phyloP scores from a whole-genome alignment of 768 basidiomycete species.

The Gelatoporia subvermispora region DNA sequence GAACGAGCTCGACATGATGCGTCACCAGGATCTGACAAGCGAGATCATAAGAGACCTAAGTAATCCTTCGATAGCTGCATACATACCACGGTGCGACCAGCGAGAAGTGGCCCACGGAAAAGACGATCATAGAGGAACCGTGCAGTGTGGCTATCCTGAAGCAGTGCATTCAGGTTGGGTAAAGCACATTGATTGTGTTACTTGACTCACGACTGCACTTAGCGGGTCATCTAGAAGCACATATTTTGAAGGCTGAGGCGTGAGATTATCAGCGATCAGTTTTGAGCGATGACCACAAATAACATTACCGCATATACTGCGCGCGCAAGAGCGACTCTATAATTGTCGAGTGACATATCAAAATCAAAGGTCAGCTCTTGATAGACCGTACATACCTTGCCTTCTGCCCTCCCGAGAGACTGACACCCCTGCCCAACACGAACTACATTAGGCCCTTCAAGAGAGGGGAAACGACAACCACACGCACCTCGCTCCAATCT shows the following conservation, averaged over 20 bases:
- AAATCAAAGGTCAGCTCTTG: too few relatives aligned
- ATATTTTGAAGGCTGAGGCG: slow-evolving; percentile 25
- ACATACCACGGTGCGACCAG: slow-evolving; percentile 61
- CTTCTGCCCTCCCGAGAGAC: slow-evolving; percentile 79
- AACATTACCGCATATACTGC: slow-evolving; percentile 71
- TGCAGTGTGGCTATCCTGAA: slow-evolving; percentile 69
- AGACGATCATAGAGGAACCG: slow-evolving; percentile 60
- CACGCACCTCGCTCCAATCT: slow-evolving; percentile 67
- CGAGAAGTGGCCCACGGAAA: slow-evolving; percentile 60
- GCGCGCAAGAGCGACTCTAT: slow-evolving; percentile 79
- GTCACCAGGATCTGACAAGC: slow-evolving; percentile 74
- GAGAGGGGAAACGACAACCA: slow-evolving; percentile 1
- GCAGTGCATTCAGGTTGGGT: not conserved
- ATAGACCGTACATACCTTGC: slow-evolving; percentile 43
- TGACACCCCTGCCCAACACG: slow-evolving; percentile 51
- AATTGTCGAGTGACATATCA: too few relatives aligned
- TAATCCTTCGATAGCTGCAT: too few relatives aligned
- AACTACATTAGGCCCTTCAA: not conserved
- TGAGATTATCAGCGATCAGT: not conserved
- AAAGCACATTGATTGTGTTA: slow-evolving; percentile 6
- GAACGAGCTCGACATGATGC: slow-evolving; percentile 79
- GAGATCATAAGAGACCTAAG: too few relatives aligned
- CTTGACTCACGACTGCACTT: slow-evolving; percentile 67
- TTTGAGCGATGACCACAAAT: not conserved
- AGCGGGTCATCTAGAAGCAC: slow-evolving; percentile 79